These are phyloP conservation scores for Trichoderma oligosporum DNA, from an alignment of 2,329 filamentous ascomycete species.

Conservation along the genomic window DNA sequence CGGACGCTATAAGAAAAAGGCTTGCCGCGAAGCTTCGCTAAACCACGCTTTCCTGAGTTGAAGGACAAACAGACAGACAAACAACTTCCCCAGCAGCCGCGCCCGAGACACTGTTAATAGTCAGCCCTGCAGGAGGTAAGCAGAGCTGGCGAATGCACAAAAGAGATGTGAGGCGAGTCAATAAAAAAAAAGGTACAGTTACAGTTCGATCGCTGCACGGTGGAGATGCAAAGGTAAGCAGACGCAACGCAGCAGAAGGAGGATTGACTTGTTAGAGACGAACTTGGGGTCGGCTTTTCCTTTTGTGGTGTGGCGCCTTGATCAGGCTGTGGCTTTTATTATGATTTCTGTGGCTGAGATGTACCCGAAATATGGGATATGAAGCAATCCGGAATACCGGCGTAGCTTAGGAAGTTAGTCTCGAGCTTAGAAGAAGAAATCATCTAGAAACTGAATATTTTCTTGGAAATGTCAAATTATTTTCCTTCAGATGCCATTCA, in stretches of 20 bases:
- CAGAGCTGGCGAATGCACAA: conserved; percentile 1
- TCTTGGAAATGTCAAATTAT: too few species aligned
- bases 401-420: too few species aligned
- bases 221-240: conserved; percentile 10
- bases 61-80: conserved; percentile 1
- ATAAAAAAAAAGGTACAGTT: background rate
- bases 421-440: too few species aligned
- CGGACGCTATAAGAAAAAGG: background rate
- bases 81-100: conserved; percentile 15
- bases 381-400: too few species aligned
- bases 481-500: too few species aligned
- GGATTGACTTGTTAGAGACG: conserved; percentile 1
- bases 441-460: too few species aligned
- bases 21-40: conserved; percentile 9
- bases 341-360: background rate
- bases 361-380: too few species aligned
- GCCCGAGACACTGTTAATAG: conserved; percentile 1
- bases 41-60: conserved; percentile 4
- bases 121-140: conserved; percentile 11
- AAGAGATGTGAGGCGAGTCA: conserved; percentile 2
- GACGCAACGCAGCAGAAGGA: conserved; percentile 11
- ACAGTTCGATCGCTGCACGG: conserved; percentile 11
- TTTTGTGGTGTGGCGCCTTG: background rate
- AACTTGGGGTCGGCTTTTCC: background rate
- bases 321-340: background rate